Conservation (phyloP, 768 basidiomycete species). For the Pulveroboletus sp. region DNA sequence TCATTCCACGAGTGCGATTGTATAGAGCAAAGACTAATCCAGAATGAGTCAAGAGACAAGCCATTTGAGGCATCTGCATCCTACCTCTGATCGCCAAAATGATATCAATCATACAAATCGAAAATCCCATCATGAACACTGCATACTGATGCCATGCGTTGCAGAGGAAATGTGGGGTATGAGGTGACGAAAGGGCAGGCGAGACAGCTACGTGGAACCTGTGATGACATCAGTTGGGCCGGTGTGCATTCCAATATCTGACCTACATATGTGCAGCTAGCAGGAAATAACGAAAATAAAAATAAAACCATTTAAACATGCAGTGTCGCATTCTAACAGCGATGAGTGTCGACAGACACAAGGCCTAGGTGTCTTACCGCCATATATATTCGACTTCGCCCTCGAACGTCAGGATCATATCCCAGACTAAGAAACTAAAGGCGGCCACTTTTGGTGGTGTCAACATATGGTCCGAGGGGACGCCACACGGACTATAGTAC, state of each 20-base stretch:
- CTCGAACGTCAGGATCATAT: constrained; percentile 24
- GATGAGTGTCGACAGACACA: neutral
- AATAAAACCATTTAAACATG: constrained; percentile 13
- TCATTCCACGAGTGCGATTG: constrained; percentile 32
- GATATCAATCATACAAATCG: constrained; percentile 17
- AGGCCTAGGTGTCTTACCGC: constrained; percentile 17
- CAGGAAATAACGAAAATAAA: constrained; percentile 19
- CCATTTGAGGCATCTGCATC: neutral
- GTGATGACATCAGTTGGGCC: neutral
- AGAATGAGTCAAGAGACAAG: neutral
- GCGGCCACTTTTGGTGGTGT: constrained; percentile 20
- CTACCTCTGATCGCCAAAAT: constrained; percentile 25
- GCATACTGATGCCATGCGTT: constrained; percentile 10
- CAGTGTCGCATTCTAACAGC: constrained; percentile 9
- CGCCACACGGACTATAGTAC: neutral
- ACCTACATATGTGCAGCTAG: constrained; percentile 14
- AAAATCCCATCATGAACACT: constrained; percentile 1
- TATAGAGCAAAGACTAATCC: constrained; percentile 27
- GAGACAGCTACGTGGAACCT: constrained; percentile 11
- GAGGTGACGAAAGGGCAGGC: constrained; percentile 10
- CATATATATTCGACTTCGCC: constrained; percentile 30
- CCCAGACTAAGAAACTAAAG: constrained; percentile 26
- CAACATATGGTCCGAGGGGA: neutral
- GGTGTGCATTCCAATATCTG: too few relatives aligned
- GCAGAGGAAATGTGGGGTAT: constrained; percentile 7